Evolutionary conservation across 2,329 filamentous ascomycete species (phyloP).

Genomic region (Meredithiella fracta): DNA sequence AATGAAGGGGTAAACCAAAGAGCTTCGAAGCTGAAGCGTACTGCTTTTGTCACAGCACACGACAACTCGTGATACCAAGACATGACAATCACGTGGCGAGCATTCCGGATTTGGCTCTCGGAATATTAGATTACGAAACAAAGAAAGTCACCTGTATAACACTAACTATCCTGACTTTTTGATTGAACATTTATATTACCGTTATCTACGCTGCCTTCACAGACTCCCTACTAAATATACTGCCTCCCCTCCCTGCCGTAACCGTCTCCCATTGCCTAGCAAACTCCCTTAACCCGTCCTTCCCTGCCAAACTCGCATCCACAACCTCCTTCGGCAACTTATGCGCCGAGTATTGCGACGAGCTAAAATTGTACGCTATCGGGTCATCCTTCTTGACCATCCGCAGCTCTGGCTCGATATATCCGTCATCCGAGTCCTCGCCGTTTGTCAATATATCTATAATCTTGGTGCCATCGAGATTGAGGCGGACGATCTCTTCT

Average conservation of each 20-base stretch:
- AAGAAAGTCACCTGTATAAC: too few relatives aligned
- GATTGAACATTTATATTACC: too few relatives aligned
- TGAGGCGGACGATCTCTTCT: constrained; percentile 20
- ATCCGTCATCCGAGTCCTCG: constrained; percentile 19
- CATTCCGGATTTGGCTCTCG: too few relatives aligned
- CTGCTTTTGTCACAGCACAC: too few relatives aligned
- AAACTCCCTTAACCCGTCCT: constrained; percentile 68
- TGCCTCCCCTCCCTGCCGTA: constrained; percentile 26
- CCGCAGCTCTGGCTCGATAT: constrained; percentile 56
- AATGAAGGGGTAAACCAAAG: too few relatives aligned
- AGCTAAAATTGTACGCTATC: constrained; percentile 71
- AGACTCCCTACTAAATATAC: constrained; percentile 24
- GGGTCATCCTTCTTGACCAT: constrained; percentile 73
- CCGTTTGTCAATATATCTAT: constrained; percentile 18
- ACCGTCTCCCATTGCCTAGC: constrained; percentile 56
- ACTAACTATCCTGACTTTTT: too few relatives aligned
- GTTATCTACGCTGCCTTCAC: neutral
- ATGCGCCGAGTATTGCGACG: constrained; percentile 81
- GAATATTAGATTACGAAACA: too few relatives aligned
- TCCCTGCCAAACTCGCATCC: constrained; percentile 47
- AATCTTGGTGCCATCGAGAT: constrained; percentile 16
- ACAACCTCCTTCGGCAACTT: constrained; percentile 92
- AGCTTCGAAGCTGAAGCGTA: too few relatives aligned
- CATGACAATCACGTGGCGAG: too few relatives aligned
- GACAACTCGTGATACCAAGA: too few relatives aligned